These are phyloP conservation scores for Sphaerostilbella broomeana DNA, from an alignment of 2,329 filamentous ascomycete species.

Conservation along the genomic window DNA sequence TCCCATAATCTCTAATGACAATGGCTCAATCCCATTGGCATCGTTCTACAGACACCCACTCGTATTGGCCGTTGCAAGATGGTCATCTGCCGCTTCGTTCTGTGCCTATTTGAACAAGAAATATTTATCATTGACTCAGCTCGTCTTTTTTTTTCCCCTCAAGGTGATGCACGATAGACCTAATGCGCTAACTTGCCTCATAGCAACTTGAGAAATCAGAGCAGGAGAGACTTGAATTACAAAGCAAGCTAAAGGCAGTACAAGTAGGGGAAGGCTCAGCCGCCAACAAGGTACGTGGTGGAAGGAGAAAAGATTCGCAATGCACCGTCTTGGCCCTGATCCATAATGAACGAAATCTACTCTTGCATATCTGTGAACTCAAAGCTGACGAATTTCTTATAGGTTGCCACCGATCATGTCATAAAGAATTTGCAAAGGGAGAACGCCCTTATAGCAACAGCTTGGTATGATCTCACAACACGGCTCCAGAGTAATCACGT, in stretches of 20 bases:
- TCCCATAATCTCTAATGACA: no score
- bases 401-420: slow-evolving; percentile 47
- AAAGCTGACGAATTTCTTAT: slow-evolving; percentile 3
- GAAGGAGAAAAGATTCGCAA: slow-evolving; percentile 4
- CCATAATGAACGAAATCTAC: background rate
- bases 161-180: no score
- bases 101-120: no score
- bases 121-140: no score
- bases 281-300: slow-evolving; percentile 45
- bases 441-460: slow-evolving; percentile 71
- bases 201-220: slow-evolving; percentile 55
- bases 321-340: background rate
- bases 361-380: background rate
- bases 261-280: slow-evolving; percentile 43
- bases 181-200: slow-evolving; percentile 1
- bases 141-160: no score
- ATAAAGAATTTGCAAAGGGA: slow-evolving; percentile 69
- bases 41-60: no score
- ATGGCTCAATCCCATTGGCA: no score
- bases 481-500: slow-evolving; percentile 79
- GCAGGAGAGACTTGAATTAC: slow-evolving; percentile 49
- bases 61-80: no score
- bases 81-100: no score
- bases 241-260: slow-evolving; percentile 47
- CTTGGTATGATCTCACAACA: slow-evolving; percentile 77